Base-by-base conservation (phyloP, 164 flowering plant genomes). In the Litsea cubeba region DNA sequence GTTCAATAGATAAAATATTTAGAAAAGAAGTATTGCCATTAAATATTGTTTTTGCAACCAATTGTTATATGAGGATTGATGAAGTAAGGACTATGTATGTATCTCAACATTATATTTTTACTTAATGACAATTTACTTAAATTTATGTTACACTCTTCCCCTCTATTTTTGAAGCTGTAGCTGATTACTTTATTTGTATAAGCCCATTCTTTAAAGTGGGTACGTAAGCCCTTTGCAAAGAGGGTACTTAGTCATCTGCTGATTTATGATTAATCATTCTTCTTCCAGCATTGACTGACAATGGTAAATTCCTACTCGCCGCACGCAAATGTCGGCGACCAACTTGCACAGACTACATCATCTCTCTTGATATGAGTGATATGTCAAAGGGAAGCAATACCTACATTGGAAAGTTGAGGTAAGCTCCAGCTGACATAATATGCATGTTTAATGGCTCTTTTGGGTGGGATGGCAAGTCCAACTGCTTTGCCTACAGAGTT, bases 381-480 rank as follows among this genome's bases (percentile, higher is more conserved):
- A 82, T 82, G 83, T 85, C 91, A 1, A 91, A 79, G 75, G 88
- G 90, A 23, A 81, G 88, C 79, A 79, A 78, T 67, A 83, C 89
- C 50, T 88, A 84, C 77, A 77, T 89, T 79, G 95, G 95, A 65
- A 91, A 86, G 83, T 77, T 91, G 75, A 87, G 95, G 95, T 90
- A 66, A 70, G 80, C 57, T 62, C 40, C 51, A 60, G 68, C 20
- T 40, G 62, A 24, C 65, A 68, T 54, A 15, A n/a, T 7, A 66
- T 30, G 15, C 20, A 30, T 66, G 49, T 11, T 63, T 62, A 6
- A 23, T 62, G 14, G 46, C 24, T n/a, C 11, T n/a, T n/a, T 62
- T 20, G 23, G 23, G n/a, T n/a, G 23, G 12, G 25, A 8, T 22
- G 8, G 12, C 25, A 62, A 62, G 25, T 5, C 25, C 20, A 62